Conservation (phyloP, 2,329 filamentous ascomycete species). For the Beauveria scarabaeidicola region DNA sequence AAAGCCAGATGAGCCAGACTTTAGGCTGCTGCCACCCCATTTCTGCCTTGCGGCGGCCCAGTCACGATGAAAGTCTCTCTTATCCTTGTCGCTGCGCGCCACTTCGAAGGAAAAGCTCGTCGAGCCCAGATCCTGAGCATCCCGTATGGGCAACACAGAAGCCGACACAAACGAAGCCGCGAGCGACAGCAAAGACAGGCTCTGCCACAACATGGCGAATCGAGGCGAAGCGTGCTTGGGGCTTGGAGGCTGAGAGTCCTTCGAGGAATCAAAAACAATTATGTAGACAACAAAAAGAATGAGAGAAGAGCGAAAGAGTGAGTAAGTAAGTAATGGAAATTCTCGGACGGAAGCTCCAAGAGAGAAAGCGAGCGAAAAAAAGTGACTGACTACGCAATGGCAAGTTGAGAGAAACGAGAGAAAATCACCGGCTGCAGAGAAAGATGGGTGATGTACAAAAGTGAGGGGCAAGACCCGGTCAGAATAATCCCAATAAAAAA, state of each 20-base stretch:
- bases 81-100: constrained; percentile 14
- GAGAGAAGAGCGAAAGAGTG: background rate
- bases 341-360: background rate
- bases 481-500: background rate
- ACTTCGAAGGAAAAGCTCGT: constrained; percentile 23
- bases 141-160: constrained; percentile 11
- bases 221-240: background rate
- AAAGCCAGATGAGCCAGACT: constrained; percentile 17
- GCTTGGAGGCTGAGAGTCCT: background rate
- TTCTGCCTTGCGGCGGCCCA: constrained; percentile 25
- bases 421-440: background rate
- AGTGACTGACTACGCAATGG: background rate
- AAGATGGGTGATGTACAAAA: background rate
- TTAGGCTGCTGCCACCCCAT: constrained; percentile 23
- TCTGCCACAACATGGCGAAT: constrained; percentile 1
- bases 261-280: background rate
- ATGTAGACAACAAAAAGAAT: background rate
- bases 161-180: constrained; percentile 13
- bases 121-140: background rate
- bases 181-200: constrained; percentile 11
- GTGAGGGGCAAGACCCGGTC: background rate
- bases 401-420: background rate
- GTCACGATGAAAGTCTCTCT: constrained; percentile 25
- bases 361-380: background rate
- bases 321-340: background rate